Conservation (phyloP, 2,329 filamentous ascomycete genomes). For the Arthrobotrys pseudoclavata region DNA sequence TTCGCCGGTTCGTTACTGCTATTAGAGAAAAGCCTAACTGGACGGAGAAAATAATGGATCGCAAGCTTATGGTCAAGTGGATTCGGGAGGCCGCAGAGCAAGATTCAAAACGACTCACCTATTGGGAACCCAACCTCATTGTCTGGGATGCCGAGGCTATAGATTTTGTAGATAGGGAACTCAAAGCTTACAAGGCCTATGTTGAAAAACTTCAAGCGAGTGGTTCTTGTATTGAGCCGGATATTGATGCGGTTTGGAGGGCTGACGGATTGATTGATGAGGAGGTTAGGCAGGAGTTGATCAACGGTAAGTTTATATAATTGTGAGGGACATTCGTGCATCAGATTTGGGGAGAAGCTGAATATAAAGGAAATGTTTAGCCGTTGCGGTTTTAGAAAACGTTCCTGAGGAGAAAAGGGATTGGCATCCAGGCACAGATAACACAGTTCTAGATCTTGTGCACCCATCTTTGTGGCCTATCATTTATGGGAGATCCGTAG, state of each 20-base stretch:
- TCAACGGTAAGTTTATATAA: conserved; percentile 21
- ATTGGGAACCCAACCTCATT: background rate
- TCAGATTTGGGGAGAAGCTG: background rate
- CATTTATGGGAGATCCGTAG: conserved; percentile 67
- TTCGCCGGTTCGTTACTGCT: background rate
- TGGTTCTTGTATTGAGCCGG: conserved; percentile 32
- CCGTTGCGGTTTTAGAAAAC: conserved; percentile 67
- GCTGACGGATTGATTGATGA: conserved; percentile 28
- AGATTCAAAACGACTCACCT: background rate
- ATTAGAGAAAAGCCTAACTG: conserved; percentile 13
- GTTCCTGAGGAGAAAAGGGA: conserved; percentile 70
- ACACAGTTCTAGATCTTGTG: conserved; percentile 74
- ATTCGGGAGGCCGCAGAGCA: conserved; percentile 4
- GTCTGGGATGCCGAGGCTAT: background rate
- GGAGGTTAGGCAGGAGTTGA: conserved; percentile 7
- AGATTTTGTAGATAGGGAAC: background rate
- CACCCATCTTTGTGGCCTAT: conserved; percentile 76
- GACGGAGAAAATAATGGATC: conserved; percentile 19
- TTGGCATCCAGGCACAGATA: conserved; percentile 74
- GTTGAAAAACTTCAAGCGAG: background rate
- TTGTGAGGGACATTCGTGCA: background rate
- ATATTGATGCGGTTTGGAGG: conserved; percentile 43
- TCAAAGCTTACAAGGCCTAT: conserved; percentile 26
- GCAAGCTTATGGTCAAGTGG: conserved; percentile 12
- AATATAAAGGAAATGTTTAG: background rate